A percentile compares a stretch with the other conserved stretches of the same genome.
Conservation (phyloP, 441 rosid genomes). For the Adansonia rubrostipa region DNA sequence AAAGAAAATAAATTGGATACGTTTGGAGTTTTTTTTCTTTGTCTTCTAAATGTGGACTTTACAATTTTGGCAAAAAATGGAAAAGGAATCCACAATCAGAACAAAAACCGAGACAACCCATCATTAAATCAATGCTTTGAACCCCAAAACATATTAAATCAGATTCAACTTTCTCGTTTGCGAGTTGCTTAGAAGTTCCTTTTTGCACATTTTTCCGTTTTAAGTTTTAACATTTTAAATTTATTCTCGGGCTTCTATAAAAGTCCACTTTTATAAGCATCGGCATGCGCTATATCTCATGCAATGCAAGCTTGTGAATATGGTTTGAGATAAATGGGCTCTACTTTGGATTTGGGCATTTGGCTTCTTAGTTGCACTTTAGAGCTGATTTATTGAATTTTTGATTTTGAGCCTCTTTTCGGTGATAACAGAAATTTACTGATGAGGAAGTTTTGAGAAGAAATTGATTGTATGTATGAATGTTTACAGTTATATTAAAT, state of each 20-base stretch:
- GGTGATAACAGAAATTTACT: not conserved
- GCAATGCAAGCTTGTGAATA: not conserved
- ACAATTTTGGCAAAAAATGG: not conserved
- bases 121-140: conserved; percentile 1
- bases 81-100: not conserved
- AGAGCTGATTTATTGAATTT: not conserved
- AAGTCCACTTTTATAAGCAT: not conserved
- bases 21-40: not conserved
- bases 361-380: not conserved
- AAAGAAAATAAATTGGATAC: not conserved
- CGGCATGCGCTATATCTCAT: not conserved
- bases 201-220: not conserved
- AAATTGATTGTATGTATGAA: not conserved
- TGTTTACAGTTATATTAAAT: conserved; percentile 3
- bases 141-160: not conserved
- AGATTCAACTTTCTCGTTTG: not conserved
- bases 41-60: not conserved
- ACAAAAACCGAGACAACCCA: not conserved
- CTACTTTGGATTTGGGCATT: not conserved
- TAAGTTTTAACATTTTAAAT: not conserved
- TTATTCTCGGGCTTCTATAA: not conserved
- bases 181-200: not conserved
- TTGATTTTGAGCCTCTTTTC: not conserved
- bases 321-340: conserved; percentile 9
- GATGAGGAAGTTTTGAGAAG: not conserved